phyloP scores from a whole-genome alignment of 2,329 filamentous ascomycete species.

The Neonectria faginata region DNA sequence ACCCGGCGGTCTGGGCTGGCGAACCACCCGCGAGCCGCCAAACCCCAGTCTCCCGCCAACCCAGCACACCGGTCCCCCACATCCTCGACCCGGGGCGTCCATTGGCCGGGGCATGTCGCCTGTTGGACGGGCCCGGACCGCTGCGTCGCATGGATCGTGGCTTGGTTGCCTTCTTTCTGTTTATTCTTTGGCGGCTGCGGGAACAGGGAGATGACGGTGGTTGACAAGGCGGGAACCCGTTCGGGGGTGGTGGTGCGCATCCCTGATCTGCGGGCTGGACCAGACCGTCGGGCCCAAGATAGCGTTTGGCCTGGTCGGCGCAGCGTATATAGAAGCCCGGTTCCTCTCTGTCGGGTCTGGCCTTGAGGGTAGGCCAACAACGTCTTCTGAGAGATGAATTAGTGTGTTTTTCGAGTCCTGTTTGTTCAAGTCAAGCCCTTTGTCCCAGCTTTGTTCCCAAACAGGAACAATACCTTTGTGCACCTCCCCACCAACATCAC shows the following conservation, averaged over 20 bases:
- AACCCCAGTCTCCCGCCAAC: not conserved
- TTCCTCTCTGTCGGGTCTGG: not conserved
- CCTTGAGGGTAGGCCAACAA: not conserved
- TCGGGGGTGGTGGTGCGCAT: not conserved
- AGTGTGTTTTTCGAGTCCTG: not conserved
- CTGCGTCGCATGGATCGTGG: constrained; percentile 1
- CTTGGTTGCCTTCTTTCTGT: constrained; percentile 4
- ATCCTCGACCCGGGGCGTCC: not conserved
- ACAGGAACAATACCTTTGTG: not conserved
- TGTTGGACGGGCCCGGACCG: not conserved
- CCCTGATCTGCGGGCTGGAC: constrained; percentile 7
- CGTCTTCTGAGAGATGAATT: constrained; percentile 14
- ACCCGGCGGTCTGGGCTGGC: constrained; percentile 13
- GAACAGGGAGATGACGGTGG: not conserved
- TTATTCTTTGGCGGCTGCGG: no score
- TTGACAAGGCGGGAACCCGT: not conserved
- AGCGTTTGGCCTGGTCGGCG: not conserved
- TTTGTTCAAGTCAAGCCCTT: not conserved
- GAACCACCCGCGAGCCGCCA: not conserved
- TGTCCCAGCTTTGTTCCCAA: not conserved
- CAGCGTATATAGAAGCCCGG: constrained; percentile 9
- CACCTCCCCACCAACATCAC: not conserved
- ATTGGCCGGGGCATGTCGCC: not conserved
- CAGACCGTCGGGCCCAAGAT: constrained; percentile 23
- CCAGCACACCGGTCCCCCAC: not conserved